Evolutionary conservation across 192 early-diverging fungal species (phyloP).

Genomic region (Coemansia sp.): DNA sequence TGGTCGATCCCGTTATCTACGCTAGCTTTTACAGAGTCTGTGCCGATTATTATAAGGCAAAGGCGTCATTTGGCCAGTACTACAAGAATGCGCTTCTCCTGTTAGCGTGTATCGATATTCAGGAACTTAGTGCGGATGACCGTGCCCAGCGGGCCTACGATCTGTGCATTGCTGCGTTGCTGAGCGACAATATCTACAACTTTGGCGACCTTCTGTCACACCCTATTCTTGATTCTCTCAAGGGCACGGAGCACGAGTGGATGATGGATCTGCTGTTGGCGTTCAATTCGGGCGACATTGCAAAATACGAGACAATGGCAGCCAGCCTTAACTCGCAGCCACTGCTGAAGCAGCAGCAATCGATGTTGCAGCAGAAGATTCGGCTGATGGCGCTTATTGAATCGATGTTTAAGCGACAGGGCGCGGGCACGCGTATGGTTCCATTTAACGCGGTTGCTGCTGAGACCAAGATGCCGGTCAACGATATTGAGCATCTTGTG

Average conservation of each 20-base stretch:
- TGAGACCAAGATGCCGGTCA: conserved; percentile 63
- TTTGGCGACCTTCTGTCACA: conserved; percentile 93
- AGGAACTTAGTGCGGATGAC: conserved; percentile 75
- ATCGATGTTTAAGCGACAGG: conserved; percentile 80
- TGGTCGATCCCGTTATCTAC: conserved; percentile 84
- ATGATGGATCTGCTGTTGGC: conserved; percentile 80
- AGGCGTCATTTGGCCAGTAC: conserved; percentile 87
- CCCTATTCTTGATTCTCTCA: conserved; percentile 45
- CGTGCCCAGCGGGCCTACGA: conserved; percentile 90
- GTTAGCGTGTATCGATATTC: conserved; percentile 86
- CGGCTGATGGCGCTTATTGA: conserved; percentile 97
- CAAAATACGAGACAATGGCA: conserved; percentile 79
- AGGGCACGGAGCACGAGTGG: conserved; percentile 82
- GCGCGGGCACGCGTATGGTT: conserved; percentile 67
- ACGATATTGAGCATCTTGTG: conserved; percentile 90
- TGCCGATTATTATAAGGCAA: conserved; percentile 97
- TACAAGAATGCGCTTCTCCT: conserved; percentile 95
- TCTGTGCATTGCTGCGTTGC: conserved; percentile 82
- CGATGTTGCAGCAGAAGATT: conserved; percentile 91
- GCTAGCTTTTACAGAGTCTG: conserved; percentile 93
- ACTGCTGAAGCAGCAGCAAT: conserved; percentile 73
- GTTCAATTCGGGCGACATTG: conserved; percentile 94
- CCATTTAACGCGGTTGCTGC: conserved; percentile 79
- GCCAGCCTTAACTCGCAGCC: conserved; percentile 75
- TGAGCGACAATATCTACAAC: conserved; percentile 97